phyloP scores from a whole-genome alignment of 2,329 filamentous ascomycete species.

The Leptoxyphium fumago region DNA sequence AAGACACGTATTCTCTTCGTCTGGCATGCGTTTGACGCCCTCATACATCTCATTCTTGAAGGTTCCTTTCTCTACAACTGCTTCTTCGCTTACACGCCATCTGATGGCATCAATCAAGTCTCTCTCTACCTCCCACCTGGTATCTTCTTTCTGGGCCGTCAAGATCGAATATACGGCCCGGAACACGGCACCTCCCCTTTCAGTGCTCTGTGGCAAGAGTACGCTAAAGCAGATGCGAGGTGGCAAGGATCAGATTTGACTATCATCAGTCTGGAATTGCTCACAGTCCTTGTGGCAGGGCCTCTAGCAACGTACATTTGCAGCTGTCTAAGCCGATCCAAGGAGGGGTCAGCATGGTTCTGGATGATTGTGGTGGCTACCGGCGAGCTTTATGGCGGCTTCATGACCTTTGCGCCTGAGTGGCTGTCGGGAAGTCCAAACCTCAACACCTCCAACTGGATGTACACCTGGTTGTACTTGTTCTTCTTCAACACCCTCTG shows the following conservation, averaged over 20 bases:
- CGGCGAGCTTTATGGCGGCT: slow-evolving; percentile 49
- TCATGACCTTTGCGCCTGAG: slow-evolving; percentile 52
- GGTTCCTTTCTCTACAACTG: slow-evolving; percentile 86
- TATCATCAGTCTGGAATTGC: slow-evolving; percentile 43
- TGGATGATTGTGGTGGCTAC: slow-evolving; percentile 44
- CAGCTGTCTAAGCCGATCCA: slow-evolving; percentile 24
- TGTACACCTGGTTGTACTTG: slow-evolving; percentile 50
- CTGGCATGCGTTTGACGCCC: slow-evolving; percentile 87
- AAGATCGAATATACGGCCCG: slow-evolving; percentile 42
- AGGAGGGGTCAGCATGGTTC: slow-evolving; percentile 33
- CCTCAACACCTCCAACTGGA: slow-evolving; percentile 43
- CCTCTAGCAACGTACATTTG: slow-evolving; percentile 45
- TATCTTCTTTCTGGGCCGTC: slow-evolving; percentile 39
- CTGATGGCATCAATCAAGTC: slow-evolving; percentile 18
- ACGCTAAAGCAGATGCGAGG: slow-evolving; percentile 47
- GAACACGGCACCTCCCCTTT: slow-evolving; percentile 40
- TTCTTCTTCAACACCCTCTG: slow-evolving; percentile 50
- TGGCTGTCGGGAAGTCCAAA: slow-evolving; percentile 45
- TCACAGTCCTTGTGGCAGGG: slow-evolving; percentile 46
- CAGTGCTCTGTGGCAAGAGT: slow-evolving; percentile 48
- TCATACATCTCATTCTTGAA: slow-evolving; percentile 85
- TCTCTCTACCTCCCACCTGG: slow-evolving; percentile 30
- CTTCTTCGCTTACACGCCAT: slow-evolving; percentile 53
- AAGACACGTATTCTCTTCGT: slow-evolving; percentile 68
- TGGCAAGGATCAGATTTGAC: slow-evolving; percentile 46